Conservation (phyloP, 1,139 yeast species). For the Tardiomyces digboiensis region DNA sequence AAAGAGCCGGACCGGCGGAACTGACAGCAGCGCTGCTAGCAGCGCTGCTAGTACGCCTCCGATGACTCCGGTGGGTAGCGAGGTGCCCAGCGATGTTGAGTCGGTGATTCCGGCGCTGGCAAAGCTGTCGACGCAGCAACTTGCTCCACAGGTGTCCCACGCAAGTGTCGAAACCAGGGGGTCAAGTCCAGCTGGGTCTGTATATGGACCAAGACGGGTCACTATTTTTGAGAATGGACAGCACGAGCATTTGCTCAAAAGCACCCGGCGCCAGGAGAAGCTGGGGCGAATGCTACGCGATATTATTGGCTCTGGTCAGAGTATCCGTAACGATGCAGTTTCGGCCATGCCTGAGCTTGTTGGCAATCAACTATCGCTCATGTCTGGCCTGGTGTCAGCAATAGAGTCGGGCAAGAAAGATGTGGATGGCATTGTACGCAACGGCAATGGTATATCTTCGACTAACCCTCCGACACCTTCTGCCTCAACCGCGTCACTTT, state of each 20-base stretch:
- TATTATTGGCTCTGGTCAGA: constrained; percentile 52
- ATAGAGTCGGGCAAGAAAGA: constrained; percentile 13
- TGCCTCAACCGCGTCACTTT: constrained; percentile 28
- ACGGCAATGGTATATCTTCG: not conserved
- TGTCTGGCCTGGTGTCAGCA: constrained; percentile 56
- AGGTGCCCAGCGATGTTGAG: not conserved
- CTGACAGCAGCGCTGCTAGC: not conserved
- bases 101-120: not conserved
- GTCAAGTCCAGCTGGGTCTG: not conserved
- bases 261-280: constrained; percentile 84
- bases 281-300: constrained; percentile 83
- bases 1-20: not conserved
- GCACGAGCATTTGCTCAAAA: constrained; percentile 73
- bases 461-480: not conserved
- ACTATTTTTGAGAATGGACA: constrained; percentile 6
- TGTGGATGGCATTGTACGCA: constrained; percentile 4
- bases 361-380: constrained; percentile 53
- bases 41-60: not conserved
- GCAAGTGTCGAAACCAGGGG: not conserved
- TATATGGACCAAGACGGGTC: not conserved
- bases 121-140: constrained; percentile 1
- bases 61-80: not conserved
- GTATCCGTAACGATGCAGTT: constrained; percentile 70
- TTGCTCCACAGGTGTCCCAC: not conserved
- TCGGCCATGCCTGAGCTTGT: constrained; percentile 70